Evolutionary conservation across 306 rosid genomes (phyloP), one percentile per base, ranked within the genome.

Genomic region (Urtica urens): DNA sequence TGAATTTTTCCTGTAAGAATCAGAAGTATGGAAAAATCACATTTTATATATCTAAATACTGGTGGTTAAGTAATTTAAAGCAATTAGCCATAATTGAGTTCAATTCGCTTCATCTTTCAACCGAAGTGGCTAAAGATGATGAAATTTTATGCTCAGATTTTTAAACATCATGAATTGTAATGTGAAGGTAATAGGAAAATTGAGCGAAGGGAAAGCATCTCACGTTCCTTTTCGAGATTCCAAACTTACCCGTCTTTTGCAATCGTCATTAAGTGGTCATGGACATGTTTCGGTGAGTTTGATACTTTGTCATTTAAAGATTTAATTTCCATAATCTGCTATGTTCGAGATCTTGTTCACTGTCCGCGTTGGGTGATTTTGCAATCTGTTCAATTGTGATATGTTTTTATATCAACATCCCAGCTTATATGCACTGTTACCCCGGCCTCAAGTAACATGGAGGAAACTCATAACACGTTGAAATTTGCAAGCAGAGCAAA

Each of bases 221-320:
- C 99, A 92, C 76, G 94, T 92, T 65, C 99, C 99, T 12, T 86
- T 77, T 66, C 79, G 99, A 75, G 99, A 92, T 80, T 92, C 99
- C 37, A 92, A 92, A 81, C 96, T 92, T 59, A 92, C 99, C 43
- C 99, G 96, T 43, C 96, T 92, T 53, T 55, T 92, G 55, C 99
- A 92, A 56, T 92, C 99, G 55, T 92, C 99, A 2, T 76, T 92
- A 46, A 65, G 94, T 30, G 99, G 99, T 42, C 94, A 80, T 37
- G 99, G 99, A 51, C 99, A 92, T 66, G 94, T 92, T 55, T 92
- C 99, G 9, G 99, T 86, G 67, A 82, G 99, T 80, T 69, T 59
- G 27, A 23, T 62, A 59, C 61, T 16, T 49, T 35, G 27, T 30
- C 2, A n/a, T 51, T 37, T 23, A 26, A 5, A 6, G 18, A 19